Conservation (phyloP, 192 early-diverging fungal species). For the Backusella sp. region DNA sequence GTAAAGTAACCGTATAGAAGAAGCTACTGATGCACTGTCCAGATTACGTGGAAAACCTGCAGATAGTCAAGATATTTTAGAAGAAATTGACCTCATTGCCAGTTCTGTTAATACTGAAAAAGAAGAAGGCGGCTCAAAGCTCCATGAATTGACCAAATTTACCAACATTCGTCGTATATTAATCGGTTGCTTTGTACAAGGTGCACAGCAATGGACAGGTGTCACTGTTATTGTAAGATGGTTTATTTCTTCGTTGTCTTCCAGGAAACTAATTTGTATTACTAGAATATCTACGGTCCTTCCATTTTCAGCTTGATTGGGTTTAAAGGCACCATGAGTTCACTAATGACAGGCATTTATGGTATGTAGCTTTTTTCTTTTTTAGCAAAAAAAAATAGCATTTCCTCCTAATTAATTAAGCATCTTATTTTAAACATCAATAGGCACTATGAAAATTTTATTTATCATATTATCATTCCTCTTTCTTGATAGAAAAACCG, state of each 20-base stretch:
- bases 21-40: background rate
- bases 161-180: background rate
- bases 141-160: background rate
- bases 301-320: background rate
- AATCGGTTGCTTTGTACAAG: slow-evolving; percentile 10
- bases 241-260: background rate
- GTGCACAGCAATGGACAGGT: slow-evolving; percentile 14
- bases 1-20: background rate
- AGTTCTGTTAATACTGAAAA: background rate
- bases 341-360: slow-evolving; percentile 12
- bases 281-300: background rate
- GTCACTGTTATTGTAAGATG: background rate
- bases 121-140: background rate
- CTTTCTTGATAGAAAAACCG: background rate
- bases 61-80: background rate
- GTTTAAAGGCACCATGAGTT: background rate
- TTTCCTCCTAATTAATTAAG: background rate
- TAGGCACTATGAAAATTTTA: background rate
- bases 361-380: background rate
- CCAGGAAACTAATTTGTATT: background rate
- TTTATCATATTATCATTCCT: background rate
- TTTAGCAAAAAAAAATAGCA: background rate
- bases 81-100: background rate
- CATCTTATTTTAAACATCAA: background rate
- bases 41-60: background rate